Conservation (phyloP, 2,329 filamentous ascomycete genomes). For the Exophiala mesophila region DNA sequence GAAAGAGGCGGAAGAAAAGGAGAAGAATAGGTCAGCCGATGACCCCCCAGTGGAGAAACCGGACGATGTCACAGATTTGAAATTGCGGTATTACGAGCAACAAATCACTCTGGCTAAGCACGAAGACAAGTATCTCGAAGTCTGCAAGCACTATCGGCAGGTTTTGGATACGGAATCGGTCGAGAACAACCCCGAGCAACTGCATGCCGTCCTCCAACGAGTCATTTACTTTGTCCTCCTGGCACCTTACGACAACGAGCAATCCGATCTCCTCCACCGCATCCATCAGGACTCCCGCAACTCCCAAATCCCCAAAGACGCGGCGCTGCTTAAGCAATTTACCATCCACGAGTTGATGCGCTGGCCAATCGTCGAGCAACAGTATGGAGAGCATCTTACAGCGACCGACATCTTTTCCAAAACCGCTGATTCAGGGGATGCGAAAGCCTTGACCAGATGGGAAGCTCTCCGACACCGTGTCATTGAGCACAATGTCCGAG, state of each 20-base stretch:
- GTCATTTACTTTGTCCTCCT: constrained; percentile 98
- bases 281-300: constrained; percentile 82
- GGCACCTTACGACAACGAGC: constrained; percentile 95
- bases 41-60: constrained; percentile 72
- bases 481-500: constrained; percentile 97
- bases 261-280: constrained; percentile 92
- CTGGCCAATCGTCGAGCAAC: constrained; percentile 87
- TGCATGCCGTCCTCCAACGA: constrained; percentile 81
- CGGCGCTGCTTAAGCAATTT: constrained; percentile 86
- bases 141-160: constrained; percentile 96
- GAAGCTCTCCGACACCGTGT: constrained; percentile 94
- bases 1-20: constrained; percentile 80
- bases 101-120: constrained; percentile 95
- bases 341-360: constrained; percentile 96
- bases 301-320: constrained; percentile 69
- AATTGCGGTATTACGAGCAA: constrained; percentile 94
- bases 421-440: constrained; percentile 60
- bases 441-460: constrained; percentile 82
- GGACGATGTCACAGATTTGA: constrained; percentile 84
- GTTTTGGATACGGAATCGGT: constrained; percentile 95
- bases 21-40: constrained; percentile 72
- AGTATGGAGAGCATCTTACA: constrained; percentile 83
- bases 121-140: constrained; percentile 94
- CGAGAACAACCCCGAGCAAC: constrained; percentile 79
- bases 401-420: constrained; percentile 84